Base-by-base conservation (phyloP, 2,329 filamentous ascomycete species). In the Chrysoporthe cubensis region DNA sequence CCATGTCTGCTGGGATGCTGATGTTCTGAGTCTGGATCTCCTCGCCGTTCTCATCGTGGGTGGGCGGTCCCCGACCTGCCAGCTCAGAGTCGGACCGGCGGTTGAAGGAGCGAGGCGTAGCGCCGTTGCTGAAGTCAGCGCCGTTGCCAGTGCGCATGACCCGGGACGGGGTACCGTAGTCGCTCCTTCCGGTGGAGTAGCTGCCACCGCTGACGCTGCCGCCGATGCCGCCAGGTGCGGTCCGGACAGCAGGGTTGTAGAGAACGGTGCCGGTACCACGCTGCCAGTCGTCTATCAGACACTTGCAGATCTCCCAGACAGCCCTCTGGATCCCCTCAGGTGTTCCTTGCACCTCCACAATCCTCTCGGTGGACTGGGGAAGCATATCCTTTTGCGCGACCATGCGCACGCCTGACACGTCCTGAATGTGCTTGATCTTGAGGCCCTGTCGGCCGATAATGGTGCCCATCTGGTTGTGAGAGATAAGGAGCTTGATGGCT, bases 371-470 rank as follows among this genome's bases (percentile, higher is more conserved):
- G 6, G 96, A 99, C 80, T 99, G 96, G 46, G 96, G 96, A 8
- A 99, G 90, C 96, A 99, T 99, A 77, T 99, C 96, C 83, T 99
- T 99, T 81, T 99, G 96, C 52, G 96, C 96, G 61, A 99, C 94
- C 96, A 99, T 99, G 77, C 96, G 94, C 68, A 98, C 96, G 72
- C 94, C 94, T 5, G 96, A 98, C 42, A 90, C 90, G 79, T 99
- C 96, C 80, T 99, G 96, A 74, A 99, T 99, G 79, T 97, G 93
- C 87, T 99, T 99, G 86, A 99, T 99, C 86, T 98, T 99, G 73
- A 97, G 86, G 69, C 96, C 96, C 79, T 96, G 92, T 72, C 94
- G 90, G 75, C 96, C 96, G 77, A 99, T 99, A 82, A 99, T 97
- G 75, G 96, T 99, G 71, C 96, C 96, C 96, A 99, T 99, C 82